These are phyloP conservation scores for Penicillium sp. DNA, from an alignment of 2,329 filamentous ascomycete species.

Conservation along the genomic window DNA sequence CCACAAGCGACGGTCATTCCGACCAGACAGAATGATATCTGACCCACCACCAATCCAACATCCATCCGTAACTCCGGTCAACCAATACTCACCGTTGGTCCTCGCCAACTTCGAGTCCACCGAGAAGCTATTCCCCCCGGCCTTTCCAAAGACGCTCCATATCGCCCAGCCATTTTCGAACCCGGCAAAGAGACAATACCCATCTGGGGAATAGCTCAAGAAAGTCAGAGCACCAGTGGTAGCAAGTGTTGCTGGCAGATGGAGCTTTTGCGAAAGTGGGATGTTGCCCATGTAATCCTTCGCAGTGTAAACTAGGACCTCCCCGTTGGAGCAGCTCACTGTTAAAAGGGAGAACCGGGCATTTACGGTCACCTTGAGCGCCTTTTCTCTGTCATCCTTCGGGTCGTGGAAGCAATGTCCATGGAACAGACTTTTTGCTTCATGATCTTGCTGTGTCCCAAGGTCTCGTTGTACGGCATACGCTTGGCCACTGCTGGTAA, in stretches of 20 bases:
- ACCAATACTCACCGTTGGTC: slow-evolving; percentile 74
- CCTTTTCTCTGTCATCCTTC: slow-evolving; percentile 55
- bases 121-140: slow-evolving; percentile 77
- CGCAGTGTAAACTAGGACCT: slow-evolving; percentile 83
- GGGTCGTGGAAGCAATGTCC: slow-evolving; percentile 88
- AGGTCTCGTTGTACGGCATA: slow-evolving; percentile 79
- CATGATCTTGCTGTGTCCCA: slow-evolving; percentile 42
- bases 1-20: slow-evolving; percentile 75
- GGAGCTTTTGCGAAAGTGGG: slow-evolving; percentile 75
- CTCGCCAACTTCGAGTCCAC: slow-evolving; percentile 62
- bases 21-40: slow-evolving; percentile 71
- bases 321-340: slow-evolving; percentile 74
- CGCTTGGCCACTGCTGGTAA: slow-evolving; percentile 78
- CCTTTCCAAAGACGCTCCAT: slow-evolving; percentile 96
- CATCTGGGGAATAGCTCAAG: slow-evolving; percentile 85
- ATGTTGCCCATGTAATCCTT: slow-evolving; percentile 93
- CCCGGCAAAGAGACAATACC: slow-evolving; percentile 91
- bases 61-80: slow-evolving; percentile 71
- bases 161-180: slow-evolving; percentile 91
- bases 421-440: slow-evolving; percentile 68
- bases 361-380: slow-evolving; percentile 77
- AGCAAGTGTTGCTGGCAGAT: slow-evolving; percentile 62
- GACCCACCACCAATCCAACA: slow-evolving; percentile 86
- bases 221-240: slow-evolving; percentile 69
- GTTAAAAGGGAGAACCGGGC: slow-evolving; percentile 92